Evolutionary conservation across 495 filamentous ascomycete genomes (phyloP), one percentile per base, ranked within the genome.

Genomic region (Penicillium daleae): DNA sequence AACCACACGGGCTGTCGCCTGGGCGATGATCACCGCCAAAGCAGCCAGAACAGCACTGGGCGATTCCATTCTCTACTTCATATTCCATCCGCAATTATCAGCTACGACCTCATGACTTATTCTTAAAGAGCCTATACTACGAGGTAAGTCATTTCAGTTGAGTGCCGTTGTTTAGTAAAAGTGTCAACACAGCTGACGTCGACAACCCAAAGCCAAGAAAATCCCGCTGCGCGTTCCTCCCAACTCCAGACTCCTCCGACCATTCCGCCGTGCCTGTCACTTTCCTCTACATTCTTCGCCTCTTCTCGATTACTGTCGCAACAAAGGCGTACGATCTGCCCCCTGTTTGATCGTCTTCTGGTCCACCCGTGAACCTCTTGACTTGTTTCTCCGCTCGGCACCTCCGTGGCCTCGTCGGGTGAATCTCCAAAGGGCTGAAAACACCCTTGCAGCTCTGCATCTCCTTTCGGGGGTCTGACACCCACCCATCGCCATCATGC

Each of bases 1-100:
- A 64, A 63, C 48, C 37, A 54, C 61, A 60, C 69, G 69, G 69
- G 58, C 67, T 67, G 68, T 72, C 68, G 70, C 70, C 70, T 68
- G 67, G 70, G 70, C 65, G 64, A 69, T 69, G 40, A 59, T 58
- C 56, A 13, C 19, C 37, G 22, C 32, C 24, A 56, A 39, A 42
- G 19, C 33, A 56, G 33, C 21, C 37, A 44, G 19, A 17, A 21
- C 17, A 6, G 12, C 24, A 21, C n/a, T n/a, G 33, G 33, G 15
- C 12, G 6, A 54, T 50, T 12, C 44, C 22, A 42, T 48, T 24
- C 42, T 50, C 46, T 50, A 13, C 46, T 50, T 50, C 46, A 50
- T 50, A 21, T 50, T 29, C 12, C 12, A 27, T 39, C 4, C 19
- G 42, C 2, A 21, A 7, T 22, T 46, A 42, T 19, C 7, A 50